A percentile compares a stretch with the other conserved stretches of the same genome.
Conservation (phyloP, 495 filamentous ascomycete genomes). For the Staphylotrichum tortipilum region DNA sequence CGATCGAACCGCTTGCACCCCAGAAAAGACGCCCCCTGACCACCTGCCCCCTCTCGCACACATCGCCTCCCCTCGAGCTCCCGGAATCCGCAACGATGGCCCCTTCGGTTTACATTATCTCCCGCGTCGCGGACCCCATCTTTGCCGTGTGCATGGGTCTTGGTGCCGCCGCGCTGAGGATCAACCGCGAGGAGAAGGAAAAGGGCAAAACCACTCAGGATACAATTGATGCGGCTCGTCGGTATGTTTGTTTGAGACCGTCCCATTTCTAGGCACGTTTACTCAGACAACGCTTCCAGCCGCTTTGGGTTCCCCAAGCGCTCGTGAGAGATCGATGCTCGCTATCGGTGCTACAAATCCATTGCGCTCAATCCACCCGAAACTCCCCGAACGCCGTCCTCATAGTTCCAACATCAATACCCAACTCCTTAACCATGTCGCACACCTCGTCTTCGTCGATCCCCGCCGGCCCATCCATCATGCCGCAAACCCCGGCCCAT, state of each 20-base stretch:
- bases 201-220: conserved; percentile 47
- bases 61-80: no score
- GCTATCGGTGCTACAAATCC: no score
- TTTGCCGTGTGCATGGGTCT: conserved; percentile 76
- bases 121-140: conserved; percentile 70
- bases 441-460: background rate
- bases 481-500: conserved; percentile 31
- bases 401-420: background rate
- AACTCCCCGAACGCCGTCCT: background rate
- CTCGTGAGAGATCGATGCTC: conserved; percentile 5
- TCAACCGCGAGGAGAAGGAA: conserved; percentile 78
- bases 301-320: conserved; percentile 20
- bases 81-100: conserved; percentile 30
- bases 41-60: no score
- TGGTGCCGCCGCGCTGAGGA: conserved; percentile 53
- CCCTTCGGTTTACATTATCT: conserved; percentile 46
- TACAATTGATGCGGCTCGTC: conserved; percentile 40
- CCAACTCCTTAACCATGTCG: background rate
- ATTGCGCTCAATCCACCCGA: background rate
- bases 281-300: conserved; percentile 7
- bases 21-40: no score
- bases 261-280: no score
- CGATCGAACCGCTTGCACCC: no score
- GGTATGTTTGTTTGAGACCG: conserved; percentile 32
- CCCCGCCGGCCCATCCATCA: conserved; percentile 11